Conservation (phyloP, 345 rosid species). For the Gossypium bickii region DNA sequence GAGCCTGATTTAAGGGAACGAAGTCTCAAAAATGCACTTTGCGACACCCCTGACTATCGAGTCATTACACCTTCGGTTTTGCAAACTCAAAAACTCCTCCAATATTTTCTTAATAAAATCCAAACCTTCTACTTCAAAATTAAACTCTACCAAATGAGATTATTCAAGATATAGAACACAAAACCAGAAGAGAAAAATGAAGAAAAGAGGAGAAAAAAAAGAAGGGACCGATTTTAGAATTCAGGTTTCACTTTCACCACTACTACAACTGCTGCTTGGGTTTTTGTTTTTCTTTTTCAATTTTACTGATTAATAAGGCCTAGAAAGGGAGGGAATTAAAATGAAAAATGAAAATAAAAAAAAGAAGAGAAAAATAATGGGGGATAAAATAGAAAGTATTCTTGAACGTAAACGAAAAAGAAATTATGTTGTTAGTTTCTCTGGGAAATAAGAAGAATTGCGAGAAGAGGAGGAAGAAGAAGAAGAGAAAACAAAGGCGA, state of each 20-base stretch:
- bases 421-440: too few species aligned
- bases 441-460: too few species aligned
- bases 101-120: background rate
- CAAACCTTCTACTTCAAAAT: background rate
- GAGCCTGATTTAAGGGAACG: too few species aligned
- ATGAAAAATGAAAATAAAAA: background rate
- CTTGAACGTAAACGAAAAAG: too few species aligned
- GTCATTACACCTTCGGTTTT: background rate
- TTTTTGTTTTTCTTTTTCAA: background rate
- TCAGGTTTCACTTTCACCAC: conserved; percentile 6
- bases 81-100: background rate
- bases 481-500: too few species aligned
- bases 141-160: background rate
- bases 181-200: background rate
- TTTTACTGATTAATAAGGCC: background rate
- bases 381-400: too few species aligned
- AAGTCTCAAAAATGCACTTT: too few species aligned
- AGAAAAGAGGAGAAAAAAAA: background rate
- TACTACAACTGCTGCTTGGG: background rate
- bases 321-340: background rate
- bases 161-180: background rate
- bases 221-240: background rate
- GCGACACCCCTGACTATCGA: too few species aligned
- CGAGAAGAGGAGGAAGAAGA: too few species aligned
- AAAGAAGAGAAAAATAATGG: background rate